phyloP scores from a whole-genome alignment of 1,284 basidiomycete genomes.

The Leccinum pachyderme region DNA sequence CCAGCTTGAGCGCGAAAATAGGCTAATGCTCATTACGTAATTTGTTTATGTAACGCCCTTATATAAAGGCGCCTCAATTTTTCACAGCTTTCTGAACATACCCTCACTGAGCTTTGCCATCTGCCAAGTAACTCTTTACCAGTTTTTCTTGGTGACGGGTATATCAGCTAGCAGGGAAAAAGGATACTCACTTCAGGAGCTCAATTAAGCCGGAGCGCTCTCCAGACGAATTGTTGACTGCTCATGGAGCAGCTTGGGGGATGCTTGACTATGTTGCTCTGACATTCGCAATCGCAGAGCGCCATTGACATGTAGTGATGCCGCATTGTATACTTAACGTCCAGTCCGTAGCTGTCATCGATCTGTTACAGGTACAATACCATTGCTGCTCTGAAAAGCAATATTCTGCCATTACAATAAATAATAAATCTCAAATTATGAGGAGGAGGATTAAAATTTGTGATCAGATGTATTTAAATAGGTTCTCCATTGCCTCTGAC shows the following conservation, averaged over 20 bases:
- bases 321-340: neutral
- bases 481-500: neutral
- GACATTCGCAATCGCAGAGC: constrained; percentile 37
- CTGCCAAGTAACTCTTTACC: constrained; percentile 44
- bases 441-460: no score
- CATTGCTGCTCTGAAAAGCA: no score
- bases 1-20: neutral
- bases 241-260: constrained; percentile 48
- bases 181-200: constrained; percentile 39
- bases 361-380: neutral
- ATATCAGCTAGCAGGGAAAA: constrained; percentile 45
- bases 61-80: neutral
- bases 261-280: constrained; percentile 75
- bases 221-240: constrained; percentile 42
- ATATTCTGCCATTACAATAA: no score
- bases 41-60: neutral
- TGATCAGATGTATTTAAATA: neutral
- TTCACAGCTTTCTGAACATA: neutral
- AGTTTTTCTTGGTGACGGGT: constrained; percentile 45
- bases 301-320: neutral
- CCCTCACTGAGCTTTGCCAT: constrained; percentile 40
- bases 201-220: constrained; percentile 81
- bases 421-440: no score
- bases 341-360: neutral
- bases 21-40: constrained; percentile 19